These are phyloP conservation scores for Monosporascus sp. DNA, from an alignment of 2,329 filamentous ascomycete species.

Conservation along the genomic window DNA sequence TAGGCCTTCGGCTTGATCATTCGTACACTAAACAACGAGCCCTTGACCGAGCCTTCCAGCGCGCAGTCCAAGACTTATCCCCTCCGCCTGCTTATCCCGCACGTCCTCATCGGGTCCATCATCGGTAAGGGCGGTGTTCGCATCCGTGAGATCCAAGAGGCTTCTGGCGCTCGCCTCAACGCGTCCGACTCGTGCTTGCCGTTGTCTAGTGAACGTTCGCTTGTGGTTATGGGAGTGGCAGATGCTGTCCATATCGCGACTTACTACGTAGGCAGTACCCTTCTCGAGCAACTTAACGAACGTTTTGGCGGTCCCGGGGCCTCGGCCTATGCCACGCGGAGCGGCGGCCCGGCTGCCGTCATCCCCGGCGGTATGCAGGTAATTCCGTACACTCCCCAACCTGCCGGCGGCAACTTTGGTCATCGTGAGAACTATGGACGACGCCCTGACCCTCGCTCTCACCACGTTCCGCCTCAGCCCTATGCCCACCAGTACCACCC, in stretches of 20 bases:
- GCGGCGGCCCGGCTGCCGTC: constrained; percentile 85
- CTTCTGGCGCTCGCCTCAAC: constrained; percentile 91
- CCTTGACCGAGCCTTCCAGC: constrained; percentile 79
- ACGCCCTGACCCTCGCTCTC: constrained; percentile 66
- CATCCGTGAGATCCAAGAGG: constrained; percentile 97
- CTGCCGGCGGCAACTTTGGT: constrained; percentile 86
- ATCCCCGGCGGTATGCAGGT: constrained; percentile 98
- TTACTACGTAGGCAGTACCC: constrained; percentile 97
- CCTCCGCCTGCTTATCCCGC: constrained; percentile 87
- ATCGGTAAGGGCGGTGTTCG: constrained; percentile 95
- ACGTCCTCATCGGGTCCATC: constrained; percentile 96
- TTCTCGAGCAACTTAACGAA: constrained; percentile 94
- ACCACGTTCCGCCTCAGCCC: constrained; percentile 69
- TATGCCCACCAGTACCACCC: constrained; percentile 74
- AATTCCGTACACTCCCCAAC: constrained; percentile 93
- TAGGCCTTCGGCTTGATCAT: constrained; percentile 97
- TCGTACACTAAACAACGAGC: constrained; percentile 95
- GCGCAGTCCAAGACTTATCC: constrained; percentile 96
- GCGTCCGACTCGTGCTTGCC: constrained; percentile 93
- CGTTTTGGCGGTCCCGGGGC: constrained; percentile 92
- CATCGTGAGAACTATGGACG: constrained; percentile 79
- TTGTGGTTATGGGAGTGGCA: constrained; percentile 95
- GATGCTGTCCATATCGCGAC: constrained; percentile 98
- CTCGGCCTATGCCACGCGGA: constrained; percentile 95
- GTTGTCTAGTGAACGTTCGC: constrained; percentile 91